Evolutionary conservation across 345 rosid genomes (phyloP).

Genomic region (Arabidopsis suecica): DNA sequence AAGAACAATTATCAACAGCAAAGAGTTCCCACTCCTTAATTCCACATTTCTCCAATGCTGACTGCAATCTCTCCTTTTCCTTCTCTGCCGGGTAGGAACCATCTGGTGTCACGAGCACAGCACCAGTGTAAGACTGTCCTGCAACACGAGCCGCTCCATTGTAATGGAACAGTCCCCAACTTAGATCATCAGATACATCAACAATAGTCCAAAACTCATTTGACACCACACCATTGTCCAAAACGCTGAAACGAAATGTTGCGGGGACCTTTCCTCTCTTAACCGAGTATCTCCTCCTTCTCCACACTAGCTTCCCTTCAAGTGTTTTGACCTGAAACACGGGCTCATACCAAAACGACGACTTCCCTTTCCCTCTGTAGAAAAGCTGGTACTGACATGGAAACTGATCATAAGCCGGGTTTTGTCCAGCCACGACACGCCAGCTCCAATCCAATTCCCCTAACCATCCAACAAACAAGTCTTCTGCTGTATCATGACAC

Average conservation of each 20-base stretch:
- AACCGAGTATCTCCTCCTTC: constrained; percentile 85
- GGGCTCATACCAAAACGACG: constrained; percentile 94
- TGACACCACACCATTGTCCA: constrained; percentile 93
- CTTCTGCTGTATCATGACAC: constrained; percentile 75
- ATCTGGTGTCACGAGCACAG: constrained; percentile 85
- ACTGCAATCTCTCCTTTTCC: constrained; percentile 49
- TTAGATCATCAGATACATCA: constrained; percentile 76
- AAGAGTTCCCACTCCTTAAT: constrained; percentile 91
- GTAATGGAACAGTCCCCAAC: constrained; percentile 94
- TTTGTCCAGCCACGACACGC: constrained; percentile 93
- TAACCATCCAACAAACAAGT: constrained; percentile 91
- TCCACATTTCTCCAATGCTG: constrained; percentile 75
- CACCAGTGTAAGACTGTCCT: constrained; percentile 90
- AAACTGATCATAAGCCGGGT: constrained; percentile 96
- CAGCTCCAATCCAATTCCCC: constrained; percentile 88
- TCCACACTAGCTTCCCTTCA: constrained; percentile 78
- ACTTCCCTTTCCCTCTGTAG: constrained; percentile 89
- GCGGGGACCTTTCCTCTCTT: constrained; percentile 73
- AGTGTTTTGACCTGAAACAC: constrained; percentile 85
- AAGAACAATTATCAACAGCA: constrained; percentile 76
- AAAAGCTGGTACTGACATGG: constrained; percentile 94
- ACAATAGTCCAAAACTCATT: constrained; percentile 92
- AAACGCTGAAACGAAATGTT: constrained; percentile 78
- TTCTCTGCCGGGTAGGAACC: constrained; percentile 70
- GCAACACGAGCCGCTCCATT: constrained; percentile 93